Evolutionary conservation across 2,329 filamentous ascomycete species (phyloP), one percentile per base, ranked within the genome.

Genomic region (Aschersonia sp.): DNA sequence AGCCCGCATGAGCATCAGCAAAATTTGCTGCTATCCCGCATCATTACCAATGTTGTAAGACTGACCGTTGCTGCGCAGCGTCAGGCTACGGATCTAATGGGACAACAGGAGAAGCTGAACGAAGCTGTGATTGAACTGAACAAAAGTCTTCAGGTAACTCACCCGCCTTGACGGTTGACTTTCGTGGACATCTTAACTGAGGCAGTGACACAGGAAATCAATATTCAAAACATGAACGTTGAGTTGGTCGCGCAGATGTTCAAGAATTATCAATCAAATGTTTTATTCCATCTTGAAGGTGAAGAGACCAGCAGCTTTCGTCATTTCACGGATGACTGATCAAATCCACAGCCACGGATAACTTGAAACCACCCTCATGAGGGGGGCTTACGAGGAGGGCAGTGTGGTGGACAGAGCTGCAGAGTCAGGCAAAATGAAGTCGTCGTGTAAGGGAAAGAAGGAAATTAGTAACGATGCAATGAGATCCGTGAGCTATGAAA

Each of bases 161-260:
- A 12, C 35, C 4, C 8, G 12, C 8, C 4, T 8, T 12, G 35
- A 9, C 35, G 14, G 14, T 41, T 9, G n/a, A n/a, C 7, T 12
- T 7, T 11, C 10, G 40, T n/a, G 10, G 7, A n/a, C 7, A 41
- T n/a, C 14, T n/a, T 11, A 7, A 7, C 40, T 41, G 14, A 41
- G 7, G 7, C 14, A 22, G 14, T 14, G 7, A 7, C 40, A 1
- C 42, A 95, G 85, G 90, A 97, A 55, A 95, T 97, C 73, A 97
- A 97, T 60, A 83, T 95, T 48, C 86, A 95, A 59, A 98, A 97
- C 64, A 95, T 97, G 88, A 94, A 98, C 61, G 87, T 95, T 37
- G 92, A 97, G 68, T 76, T 97, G 3, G 92, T 97, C 5, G 89
- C 90, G 1, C 90, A 97, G 62, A 98, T 98, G 92, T 98, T 97